These are phyloP conservation scores for Mucor sp. DNA, from an alignment of 371 early-diverging fungal species.

Conservation along the genomic window DNA sequence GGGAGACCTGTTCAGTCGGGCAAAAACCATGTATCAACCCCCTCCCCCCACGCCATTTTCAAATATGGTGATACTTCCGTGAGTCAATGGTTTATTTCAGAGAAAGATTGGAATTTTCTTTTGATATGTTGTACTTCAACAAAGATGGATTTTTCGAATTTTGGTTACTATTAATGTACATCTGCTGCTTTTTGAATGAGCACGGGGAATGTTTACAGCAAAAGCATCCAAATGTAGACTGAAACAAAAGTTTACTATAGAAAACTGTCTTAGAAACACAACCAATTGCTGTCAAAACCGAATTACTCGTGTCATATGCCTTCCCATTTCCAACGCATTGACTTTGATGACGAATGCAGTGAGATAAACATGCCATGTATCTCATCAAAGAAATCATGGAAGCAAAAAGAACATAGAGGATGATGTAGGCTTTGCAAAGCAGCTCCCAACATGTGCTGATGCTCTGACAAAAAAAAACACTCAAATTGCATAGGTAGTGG, in stretches of 20 bases:
- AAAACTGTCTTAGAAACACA: background rate
- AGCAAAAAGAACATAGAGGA: background rate
- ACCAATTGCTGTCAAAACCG: background rate
- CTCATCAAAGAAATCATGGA: background rate
- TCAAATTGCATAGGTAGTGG: no score
- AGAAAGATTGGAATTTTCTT: background rate
- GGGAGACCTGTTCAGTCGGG: background rate
- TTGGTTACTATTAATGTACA: background rate
- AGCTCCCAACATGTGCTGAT: background rate
- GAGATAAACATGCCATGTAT: background rate
- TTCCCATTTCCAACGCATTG: background rate
- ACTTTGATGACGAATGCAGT: background rate
- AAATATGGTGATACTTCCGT: background rate
- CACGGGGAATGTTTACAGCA: background rate
- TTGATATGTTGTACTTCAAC: background rate
- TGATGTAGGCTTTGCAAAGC: background rate
- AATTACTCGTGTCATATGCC: background rate
- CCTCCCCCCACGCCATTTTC: background rate
- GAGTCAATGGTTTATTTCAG: background rate
- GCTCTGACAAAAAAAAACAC: background rate
- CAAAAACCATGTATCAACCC: background rate
- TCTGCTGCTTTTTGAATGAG: background rate
- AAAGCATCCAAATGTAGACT: background rate
- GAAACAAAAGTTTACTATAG: background rate
- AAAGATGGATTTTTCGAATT: background rate